Evolutionary conservation across 345 rosid species (phyloP).

Genomic region (Pugionium dolabratum): DNA sequence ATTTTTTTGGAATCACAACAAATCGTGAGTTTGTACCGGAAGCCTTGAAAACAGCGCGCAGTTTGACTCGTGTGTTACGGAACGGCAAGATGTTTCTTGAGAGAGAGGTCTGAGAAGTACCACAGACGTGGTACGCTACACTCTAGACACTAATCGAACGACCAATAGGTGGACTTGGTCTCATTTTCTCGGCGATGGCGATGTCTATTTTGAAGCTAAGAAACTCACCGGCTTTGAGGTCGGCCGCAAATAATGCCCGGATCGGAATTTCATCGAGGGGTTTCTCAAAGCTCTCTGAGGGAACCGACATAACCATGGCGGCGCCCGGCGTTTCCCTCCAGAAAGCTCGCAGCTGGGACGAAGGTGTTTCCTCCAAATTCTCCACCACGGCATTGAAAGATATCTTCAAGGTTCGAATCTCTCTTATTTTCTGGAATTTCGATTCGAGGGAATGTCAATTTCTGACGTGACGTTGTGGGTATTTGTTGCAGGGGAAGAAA

Average conservation of each 20-base stretch:
- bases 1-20: background rate
- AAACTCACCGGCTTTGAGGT: conserved; percentile 40
- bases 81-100: conserved; percentile 22
- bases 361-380: conserved; percentile 76
- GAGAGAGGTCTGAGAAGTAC: background rate
- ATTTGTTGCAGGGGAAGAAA: conserved; percentile 74
- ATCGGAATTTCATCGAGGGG: conserved; percentile 46
- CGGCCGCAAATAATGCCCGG: conserved; percentile 36
- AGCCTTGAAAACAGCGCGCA: conserved; percentile 9
- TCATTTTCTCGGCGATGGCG: conserved; percentile 51
- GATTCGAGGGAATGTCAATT: background rate
- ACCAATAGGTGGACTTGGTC: background rate
- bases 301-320: conserved; percentile 62
- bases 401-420: conserved; percentile 62
- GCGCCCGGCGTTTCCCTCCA: conserved; percentile 79
- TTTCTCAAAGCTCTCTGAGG: conserved; percentile 65
- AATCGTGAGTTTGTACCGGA: background rate
- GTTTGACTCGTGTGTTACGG: background rate
- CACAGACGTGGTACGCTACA: background rate
- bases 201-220: conserved; percentile 52
- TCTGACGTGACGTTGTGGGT: conserved; percentile 16
- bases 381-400: conserved; percentile 69
- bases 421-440: background rate
- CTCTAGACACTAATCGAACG: background rate
- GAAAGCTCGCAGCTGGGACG: conserved; percentile 88